Evolutionary conservation across 805 yeast genomes (phyloP).

Genomic region (baker's yeast (Saccharomyces cerevisiae)): DNA sequence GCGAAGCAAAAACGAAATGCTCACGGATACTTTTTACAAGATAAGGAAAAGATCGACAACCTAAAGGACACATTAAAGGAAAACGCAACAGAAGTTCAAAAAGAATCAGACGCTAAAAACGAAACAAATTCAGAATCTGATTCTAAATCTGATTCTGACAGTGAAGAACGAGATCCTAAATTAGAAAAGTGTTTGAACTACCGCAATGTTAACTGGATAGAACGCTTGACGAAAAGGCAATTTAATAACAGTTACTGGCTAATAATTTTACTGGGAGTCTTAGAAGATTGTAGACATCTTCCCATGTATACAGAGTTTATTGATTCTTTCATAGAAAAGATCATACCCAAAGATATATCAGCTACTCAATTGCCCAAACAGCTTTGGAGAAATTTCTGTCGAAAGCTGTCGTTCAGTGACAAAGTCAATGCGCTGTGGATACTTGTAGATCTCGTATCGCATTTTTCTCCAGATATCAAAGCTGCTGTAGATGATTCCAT

Average conservation of each 20-base stretch:
- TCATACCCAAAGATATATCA: constrained; percentile 37
- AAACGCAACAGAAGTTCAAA: constrained; percentile 5
- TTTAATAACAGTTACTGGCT: constrained; percentile 87
- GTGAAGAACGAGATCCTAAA: constrained; percentile 14
- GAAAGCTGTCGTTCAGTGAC: constrained; percentile 41
- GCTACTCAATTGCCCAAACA: constrained; percentile 28
- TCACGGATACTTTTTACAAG: not conserved
- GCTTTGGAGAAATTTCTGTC: constrained; percentile 47
- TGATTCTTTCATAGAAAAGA: constrained; percentile 45
- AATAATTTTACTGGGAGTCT: constrained; percentile 61
- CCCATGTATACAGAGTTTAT: constrained; percentile 26
- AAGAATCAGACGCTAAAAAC: constrained; percentile 20
- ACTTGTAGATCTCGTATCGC: constrained; percentile 47
- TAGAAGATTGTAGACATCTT: constrained; percentile 32
- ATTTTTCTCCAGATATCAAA: constrained; percentile 28
- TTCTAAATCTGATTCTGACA: constrained; percentile 8
- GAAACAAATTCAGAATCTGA: constrained; percentile 20
- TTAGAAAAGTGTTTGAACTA: constrained; percentile 41
- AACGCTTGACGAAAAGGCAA: constrained; percentile 60
- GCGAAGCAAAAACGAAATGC: not conserved
- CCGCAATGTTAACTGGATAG: constrained; percentile 66
- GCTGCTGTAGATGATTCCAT: constrained; percentile 25
- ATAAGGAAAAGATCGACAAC: not conserved
- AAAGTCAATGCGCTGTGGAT: constrained; percentile 54
- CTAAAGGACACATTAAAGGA: constrained; percentile 2